These are phyloP conservation scores for Bombardia bombarda DNA, from an alignment of 495 filamentous ascomycete species.

Conservation along the genomic window DNA sequence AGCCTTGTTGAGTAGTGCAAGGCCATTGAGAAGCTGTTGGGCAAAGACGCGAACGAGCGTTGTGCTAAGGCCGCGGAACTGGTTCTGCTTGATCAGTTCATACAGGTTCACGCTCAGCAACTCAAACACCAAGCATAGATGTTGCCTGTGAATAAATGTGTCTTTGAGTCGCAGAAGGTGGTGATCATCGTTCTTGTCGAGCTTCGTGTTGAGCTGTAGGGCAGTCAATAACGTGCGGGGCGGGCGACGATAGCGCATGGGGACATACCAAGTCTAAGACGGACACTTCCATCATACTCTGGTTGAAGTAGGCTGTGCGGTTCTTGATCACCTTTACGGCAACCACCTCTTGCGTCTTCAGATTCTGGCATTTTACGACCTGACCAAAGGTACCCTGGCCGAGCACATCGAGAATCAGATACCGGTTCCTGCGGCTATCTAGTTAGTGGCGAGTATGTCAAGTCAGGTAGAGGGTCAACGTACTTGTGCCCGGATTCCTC, in stretches of 20 bases:
- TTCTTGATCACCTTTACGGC: conserved; percentile 99
- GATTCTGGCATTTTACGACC: conserved; percentile 98
- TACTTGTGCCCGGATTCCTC: conserved; percentile 97
- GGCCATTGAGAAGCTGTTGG: conserved; percentile 87
- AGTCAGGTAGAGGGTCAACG: conserved; percentile 15
- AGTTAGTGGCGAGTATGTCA: conserved; percentile 12
- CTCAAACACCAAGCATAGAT: conserved; percentile 97
- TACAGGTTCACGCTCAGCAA: conserved; percentile 96
- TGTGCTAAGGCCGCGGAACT: conserved; percentile 95
- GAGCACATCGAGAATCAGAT: conserved; percentile 94
- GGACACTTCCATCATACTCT: conserved; percentile 99
- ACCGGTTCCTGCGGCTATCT: conserved; percentile 69
- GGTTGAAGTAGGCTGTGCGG: conserved; percentile 98
- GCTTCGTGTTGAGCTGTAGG: conserved; percentile 83
- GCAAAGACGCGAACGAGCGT: conserved; percentile 97
- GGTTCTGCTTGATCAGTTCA: conserved; percentile 99
- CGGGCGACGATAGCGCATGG: background rate
- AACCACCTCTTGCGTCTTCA: conserved; percentile 96
- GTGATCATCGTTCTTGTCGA: conserved; percentile 99
- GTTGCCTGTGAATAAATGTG: conserved; percentile 96
- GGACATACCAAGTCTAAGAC: conserved; percentile 82
- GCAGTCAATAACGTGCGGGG: conserved; percentile 1
- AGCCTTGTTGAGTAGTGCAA: conserved; percentile 92
- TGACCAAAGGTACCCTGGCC: conserved; percentile 99
- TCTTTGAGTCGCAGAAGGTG: conserved; percentile 94